A percentile compares a stretch with the other conserved stretches of the same genome.
phyloP scores from a whole-genome alignment of 2,329 filamentous ascomycete genomes.

The Verticillium zaregamsianum region DNA sequence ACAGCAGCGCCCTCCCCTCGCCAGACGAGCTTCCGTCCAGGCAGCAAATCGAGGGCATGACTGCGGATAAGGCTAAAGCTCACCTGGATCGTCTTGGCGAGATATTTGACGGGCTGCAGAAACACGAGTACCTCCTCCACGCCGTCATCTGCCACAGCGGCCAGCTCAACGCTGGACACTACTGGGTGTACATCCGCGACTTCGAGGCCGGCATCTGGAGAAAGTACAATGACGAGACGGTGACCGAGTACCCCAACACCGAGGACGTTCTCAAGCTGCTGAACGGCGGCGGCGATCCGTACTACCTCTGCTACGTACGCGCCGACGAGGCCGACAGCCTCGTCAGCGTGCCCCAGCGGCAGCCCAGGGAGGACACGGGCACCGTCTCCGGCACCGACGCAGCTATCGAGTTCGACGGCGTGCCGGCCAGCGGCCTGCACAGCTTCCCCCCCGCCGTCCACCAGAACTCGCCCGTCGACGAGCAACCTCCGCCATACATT shows the following conservation, averaged over 20 bases:
- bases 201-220: constrained; percentile 76
- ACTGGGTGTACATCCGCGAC: constrained; percentile 95
- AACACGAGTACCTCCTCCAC: constrained; percentile 76
- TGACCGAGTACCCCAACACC: constrained; percentile 63
- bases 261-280: constrained; percentile 66
- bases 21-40: not conserved
- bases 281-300: constrained; percentile 69
- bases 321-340: constrained; percentile 57
- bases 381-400: not conserved
- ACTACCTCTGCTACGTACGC: constrained; percentile 79
- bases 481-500: not conserved
- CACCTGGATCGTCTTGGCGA: constrained; percentile 26
- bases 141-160: constrained; percentile 91
- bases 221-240: constrained; percentile 86
- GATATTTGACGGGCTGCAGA: constrained; percentile 60
- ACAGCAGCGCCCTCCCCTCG: not conserved
- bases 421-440: not conserved
- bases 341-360: constrained; percentile 36
- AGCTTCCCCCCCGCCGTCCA: not conserved
- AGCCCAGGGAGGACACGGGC: not conserved
- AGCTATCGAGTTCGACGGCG: not conserved
- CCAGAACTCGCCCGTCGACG: not conserved
- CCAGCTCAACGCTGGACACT: constrained; percentile 72
- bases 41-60: constrained; percentile 35
- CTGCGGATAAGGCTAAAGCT: constrained; percentile 33